Conservation (phyloP, 495 filamentous ascomycete species). For the Polyplosphaeria fusca region DNA sequence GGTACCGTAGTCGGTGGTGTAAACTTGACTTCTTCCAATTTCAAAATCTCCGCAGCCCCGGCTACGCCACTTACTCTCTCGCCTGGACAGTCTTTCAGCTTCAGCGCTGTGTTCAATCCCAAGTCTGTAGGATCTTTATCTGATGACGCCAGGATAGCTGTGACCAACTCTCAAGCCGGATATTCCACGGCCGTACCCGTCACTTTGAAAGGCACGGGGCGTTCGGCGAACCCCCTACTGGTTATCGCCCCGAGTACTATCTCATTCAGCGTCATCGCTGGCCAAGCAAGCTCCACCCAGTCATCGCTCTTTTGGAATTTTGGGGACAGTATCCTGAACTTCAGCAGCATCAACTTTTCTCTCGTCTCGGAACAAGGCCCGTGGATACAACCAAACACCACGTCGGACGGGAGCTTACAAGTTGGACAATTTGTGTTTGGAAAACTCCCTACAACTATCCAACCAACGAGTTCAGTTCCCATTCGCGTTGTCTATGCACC, state of each 20-base stretch:
- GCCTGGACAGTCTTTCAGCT: constrained; percentile 40
- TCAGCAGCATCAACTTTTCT: constrained; percentile 40
- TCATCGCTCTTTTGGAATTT: constrained; percentile 33
- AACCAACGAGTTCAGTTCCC: constrained; percentile 33
- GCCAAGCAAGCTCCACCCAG: constrained; percentile 32
- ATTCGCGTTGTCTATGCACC: constrained; percentile 46
- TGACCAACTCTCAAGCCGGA: constrained; percentile 33
- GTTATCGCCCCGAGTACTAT: constrained; percentile 40
- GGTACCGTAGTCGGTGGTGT: constrained; percentile 36
- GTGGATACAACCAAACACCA: constrained; percentile 40
- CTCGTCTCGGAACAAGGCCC: constrained; percentile 37
- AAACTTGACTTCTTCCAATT: constrained; percentile 18
- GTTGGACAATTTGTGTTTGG: constrained; percentile 46
- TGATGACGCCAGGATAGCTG: constrained; percentile 43
- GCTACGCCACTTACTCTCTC: constrained; percentile 41
- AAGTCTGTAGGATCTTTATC: constrained; percentile 43
- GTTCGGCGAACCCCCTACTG: constrained; percentile 39
- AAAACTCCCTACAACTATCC: constrained; percentile 41
- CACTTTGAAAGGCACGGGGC: constrained; percentile 39
- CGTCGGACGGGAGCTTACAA: constrained; percentile 27
- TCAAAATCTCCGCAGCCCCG: constrained; percentile 30
- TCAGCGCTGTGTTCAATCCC: constrained; percentile 44
- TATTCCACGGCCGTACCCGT: constrained; percentile 41
- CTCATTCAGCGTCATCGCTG: constrained; percentile 44
- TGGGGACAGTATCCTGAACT: constrained; percentile 22